Base-by-base conservation (phyloP, 2,329 filamentous ascomycete species). In the Corinectria fuckeliana region DNA sequence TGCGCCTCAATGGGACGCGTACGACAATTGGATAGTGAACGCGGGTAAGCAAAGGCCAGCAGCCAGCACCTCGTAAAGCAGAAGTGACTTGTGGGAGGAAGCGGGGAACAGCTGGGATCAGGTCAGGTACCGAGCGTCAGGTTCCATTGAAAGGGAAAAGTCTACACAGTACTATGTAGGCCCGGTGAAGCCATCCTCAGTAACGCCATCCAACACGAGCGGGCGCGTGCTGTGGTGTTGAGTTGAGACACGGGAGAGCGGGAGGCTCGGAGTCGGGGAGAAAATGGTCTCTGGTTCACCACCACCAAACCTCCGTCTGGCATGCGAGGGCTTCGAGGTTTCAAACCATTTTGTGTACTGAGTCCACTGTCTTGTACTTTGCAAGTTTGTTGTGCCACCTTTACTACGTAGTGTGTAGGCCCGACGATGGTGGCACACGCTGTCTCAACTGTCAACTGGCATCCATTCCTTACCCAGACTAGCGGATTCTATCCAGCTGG, bases 1-100 rank as follows among this genome's bases (percentile, higher is more conserved):
- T 63, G 60, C 56, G 62, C 62, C 62, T 63, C 62, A 30, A 38
- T 30, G 21, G 60, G 56, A 58, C 62, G 48, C 60, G 57, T 63
- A 63, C 42, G 38, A 58, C 60, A 18, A 58, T 58, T 54, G 50
- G 50, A 54, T 23, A 47, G 50, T 50, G 50, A 53, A 32, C 16
- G 23, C 42, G 20, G 20, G 14, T 4, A 32, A 14, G 23, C 10
- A 5, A 36, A 30, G 30, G 9, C 39, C 18, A 34, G 14, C 14
- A 16, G 23, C 36, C 16, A 28, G 18, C 30, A 42, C 45, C 50
- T 59, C 56, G 56, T 54, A 45, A 55, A 55, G 23, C 38, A 59
- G 30, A 50, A 41, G 16, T 21, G 18, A 25, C n/a, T n/a, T n/a
- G n/a, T n/a, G 26, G 10, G 39, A 45, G 10, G 13, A 13, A 9